Conservation (phyloP, 306 rosid species). For the Rosa rugosa region DNA sequence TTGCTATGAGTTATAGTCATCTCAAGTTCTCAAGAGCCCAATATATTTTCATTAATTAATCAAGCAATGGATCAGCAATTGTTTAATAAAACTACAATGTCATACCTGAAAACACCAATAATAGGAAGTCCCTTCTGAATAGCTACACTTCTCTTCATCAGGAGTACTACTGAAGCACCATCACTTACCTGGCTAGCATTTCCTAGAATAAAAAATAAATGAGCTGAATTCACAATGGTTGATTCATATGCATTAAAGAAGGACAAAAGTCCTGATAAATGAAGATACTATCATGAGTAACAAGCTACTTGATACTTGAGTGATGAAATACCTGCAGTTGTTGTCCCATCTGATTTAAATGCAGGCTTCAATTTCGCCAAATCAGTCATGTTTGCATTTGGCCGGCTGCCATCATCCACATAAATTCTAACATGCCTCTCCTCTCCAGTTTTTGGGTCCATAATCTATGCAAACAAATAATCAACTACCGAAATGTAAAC, state of each 20-base stretch:
- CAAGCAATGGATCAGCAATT: neutral
- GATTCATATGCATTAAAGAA: neutral
- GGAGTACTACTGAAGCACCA: slow-evolving; percentile 92
- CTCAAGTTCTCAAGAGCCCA: neutral
- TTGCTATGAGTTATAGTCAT: neutral
- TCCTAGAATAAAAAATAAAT: slow-evolving; percentile 45
- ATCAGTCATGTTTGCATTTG: slow-evolving; percentile 52
- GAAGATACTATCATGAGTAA: slow-evolving; percentile 5
- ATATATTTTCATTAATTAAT: neutral
- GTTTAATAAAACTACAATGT: neutral
- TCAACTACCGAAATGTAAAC: too few species aligned
- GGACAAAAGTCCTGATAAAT: neutral
- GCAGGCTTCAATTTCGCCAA: slow-evolving; percentile 85
- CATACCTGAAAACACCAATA: slow-evolving; percentile 78
- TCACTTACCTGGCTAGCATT: slow-evolving; percentile 93
- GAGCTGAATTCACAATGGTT: neutral
- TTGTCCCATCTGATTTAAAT: slow-evolving; percentile 69
- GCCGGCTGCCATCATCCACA: slow-evolving; percentile 85
- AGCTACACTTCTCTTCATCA: slow-evolving; percentile 86
- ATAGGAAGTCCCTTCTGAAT: slow-evolving; percentile 75
- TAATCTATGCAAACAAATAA: too few species aligned
- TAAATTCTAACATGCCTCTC: too few species aligned
- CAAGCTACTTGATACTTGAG: slow-evolving; percentile 11
- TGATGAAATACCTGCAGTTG: slow-evolving; percentile 70
- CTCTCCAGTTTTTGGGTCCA: too few species aligned